Evolutionary conservation across 83 land plant genomes (phyloP).

Genomic region (Thuja plicata): DNA sequence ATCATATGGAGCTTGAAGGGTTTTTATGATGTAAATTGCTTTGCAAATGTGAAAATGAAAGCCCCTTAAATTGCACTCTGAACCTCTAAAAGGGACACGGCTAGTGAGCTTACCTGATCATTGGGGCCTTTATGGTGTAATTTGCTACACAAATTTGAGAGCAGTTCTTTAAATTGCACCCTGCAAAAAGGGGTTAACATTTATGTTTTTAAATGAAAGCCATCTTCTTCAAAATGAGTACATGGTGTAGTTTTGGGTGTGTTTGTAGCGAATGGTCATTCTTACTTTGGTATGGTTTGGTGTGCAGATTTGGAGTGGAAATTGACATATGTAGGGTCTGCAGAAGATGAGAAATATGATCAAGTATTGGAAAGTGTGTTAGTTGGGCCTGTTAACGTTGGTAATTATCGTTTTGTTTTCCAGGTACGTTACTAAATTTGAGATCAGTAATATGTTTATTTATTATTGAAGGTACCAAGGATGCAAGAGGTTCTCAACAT

Average conservation of each 20-base stretch:
- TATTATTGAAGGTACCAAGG: not conserved
- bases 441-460: not conserved
- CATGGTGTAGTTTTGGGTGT: not conserved
- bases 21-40: not conserved
- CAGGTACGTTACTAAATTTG: constrained; percentile 36
- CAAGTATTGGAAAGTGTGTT: constrained; percentile 82
- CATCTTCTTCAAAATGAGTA: not conserved
- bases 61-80: not conserved
- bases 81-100: no score
- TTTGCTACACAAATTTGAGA: no score
- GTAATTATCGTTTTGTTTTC: constrained; percentile 76
- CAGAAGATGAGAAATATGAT: constrained; percentile 88
- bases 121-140: not conserved
- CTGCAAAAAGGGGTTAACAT: not conserved
- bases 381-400: constrained; percentile 85
- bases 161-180: not conserved
- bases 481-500: not conserved
- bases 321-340: constrained; percentile 78
- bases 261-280: not conserved
- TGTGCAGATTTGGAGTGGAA: constrained; percentile 84
- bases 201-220: not conserved
- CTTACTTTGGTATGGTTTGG: not conserved
- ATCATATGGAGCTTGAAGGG: no score
- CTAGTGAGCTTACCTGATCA: no score
- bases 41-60: no score